Conservation (phyloP, 2,329 filamentous ascomycete species). For the Phialocephala subalpina region DNA sequence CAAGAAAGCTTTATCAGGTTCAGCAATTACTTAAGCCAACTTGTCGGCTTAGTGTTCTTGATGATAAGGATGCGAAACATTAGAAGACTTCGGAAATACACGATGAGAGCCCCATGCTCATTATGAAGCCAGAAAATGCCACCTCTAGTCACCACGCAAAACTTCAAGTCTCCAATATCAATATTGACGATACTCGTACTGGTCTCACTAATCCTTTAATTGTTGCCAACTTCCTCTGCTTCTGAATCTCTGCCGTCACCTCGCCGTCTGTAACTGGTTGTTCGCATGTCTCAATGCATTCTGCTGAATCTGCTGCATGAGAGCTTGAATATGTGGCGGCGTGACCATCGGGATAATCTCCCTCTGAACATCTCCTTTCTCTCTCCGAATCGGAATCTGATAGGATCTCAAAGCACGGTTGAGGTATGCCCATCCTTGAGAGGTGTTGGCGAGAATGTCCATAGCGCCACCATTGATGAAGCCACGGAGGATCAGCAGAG, state of each 20-base stretch:
- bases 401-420: conserved; percentile 9
- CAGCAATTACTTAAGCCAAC: background rate
- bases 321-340: background rate
- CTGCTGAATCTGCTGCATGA: conserved; percentile 13
- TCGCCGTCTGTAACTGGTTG: conserved; percentile 11
- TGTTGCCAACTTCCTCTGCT: background rate
- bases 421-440: conserved; percentile 8
- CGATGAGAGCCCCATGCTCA: background rate
- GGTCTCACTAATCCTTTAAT: background rate
- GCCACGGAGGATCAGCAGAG: no score
- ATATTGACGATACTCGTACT: conserved; percentile 5
- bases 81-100: no score
- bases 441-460: background rate
- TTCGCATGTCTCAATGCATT: conserved; percentile 8
- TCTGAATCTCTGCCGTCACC: conserved; percentile 9
- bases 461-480: no score
- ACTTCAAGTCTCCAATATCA: background rate
- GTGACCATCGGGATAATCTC: conserved; percentile 3
- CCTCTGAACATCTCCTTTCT: conserved; percentile 14
- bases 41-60: background rate
- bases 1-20: no score
- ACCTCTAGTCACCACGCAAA: no score
- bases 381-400: conserved; percentile 13
- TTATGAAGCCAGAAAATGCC: background rate
- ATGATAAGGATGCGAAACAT: background rate